Evolutionary conservation across 805 yeast species (phyloP), one percentile per base, ranked within the genome.

Genomic region (Ogataea naganishii): DNA sequence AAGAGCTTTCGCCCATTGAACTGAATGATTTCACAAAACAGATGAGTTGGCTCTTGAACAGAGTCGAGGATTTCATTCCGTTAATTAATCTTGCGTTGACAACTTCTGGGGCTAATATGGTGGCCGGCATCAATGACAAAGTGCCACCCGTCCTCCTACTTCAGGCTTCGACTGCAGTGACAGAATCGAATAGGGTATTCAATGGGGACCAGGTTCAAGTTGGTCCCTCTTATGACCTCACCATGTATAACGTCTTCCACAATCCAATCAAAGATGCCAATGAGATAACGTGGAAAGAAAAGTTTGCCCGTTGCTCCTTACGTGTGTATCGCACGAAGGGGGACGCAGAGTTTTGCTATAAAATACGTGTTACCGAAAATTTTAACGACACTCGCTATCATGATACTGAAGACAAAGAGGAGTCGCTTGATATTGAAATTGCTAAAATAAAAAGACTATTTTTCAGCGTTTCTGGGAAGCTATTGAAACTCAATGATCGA

Each of bases 341-440:
- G 11, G 23, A 29, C 10, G 27, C 26, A 2, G 36, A 43, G 5
- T 77, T 52, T 43, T 30, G 44, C 8, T 79, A 77, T 46, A 51
- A 45, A 4, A 34, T 81, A 12, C 51, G 46, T 7, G 58, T 81
- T 2, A 45, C 44, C 4, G 88, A 82, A 41, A 68, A 66, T 42
- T 73, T 78, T 28, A 62, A 79, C 40, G 94, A 81, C 51, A 82
- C 69, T 0, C 54, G 89, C 32, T 81, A 78, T 44, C 94, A 81
- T 45, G 82, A 80, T 10, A 60, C 56, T 4, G 69, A 64, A 6
- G 69, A 56, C 4, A 69, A 58, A 11, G 46, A 38, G 0, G 49
- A 53, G 17, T 32, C 34, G 1, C 47, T 60, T 11, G 32, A 34
- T 2, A 43, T 67, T 27, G 58, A 64, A 24, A 44, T 76, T 4